Conservation (phyloP, 345 rosid genomes). For the Durio zibethinus region DNA sequence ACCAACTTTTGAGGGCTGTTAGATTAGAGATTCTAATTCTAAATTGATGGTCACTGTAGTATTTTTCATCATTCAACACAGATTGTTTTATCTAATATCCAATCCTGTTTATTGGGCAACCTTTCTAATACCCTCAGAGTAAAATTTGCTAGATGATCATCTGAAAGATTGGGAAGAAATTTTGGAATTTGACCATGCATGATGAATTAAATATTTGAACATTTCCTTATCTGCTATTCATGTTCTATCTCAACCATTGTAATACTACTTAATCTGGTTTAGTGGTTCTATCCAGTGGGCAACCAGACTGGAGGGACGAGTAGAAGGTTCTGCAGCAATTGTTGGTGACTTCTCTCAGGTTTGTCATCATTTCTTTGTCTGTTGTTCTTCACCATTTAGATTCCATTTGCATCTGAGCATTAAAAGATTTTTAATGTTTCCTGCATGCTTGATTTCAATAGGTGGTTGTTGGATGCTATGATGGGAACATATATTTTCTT, state of each 20-base stretch:
- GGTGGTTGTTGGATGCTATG: slow-evolving; percentile 94
- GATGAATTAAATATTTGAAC: slow-evolving; percentile 7
- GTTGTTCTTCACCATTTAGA: slow-evolving; percentile 17
- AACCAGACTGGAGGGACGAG: slow-evolving; percentile 65
- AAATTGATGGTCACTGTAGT: neutral
- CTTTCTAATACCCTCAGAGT: neutral
- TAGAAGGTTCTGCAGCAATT: slow-evolving; percentile 83
- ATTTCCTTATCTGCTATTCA: neutral
- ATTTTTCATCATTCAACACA: neutral
- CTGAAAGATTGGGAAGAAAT: neutral
- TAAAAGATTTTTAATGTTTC: slow-evolving; percentile 13
- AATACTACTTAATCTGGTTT: slow-evolving; percentile 17
- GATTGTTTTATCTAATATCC: neutral
- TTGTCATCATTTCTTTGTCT: slow-evolving; percentile 19
- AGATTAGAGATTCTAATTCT: too few relatives aligned
- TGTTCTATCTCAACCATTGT: slow-evolving; percentile 14
- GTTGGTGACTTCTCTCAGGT: slow-evolving; percentile 81
- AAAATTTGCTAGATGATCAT: neutral
- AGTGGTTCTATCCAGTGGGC: slow-evolving; percentile 89
- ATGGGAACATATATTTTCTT: slow-evolving; percentile 76
- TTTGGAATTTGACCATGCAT: neutral
- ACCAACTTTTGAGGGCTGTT: too few relatives aligned
- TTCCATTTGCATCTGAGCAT: slow-evolving; percentile 16
- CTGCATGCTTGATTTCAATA: slow-evolving; percentile 20
- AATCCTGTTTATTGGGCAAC: neutral